phyloP scores from a whole-genome alignment of 805 yeast genomes.

The Pichia rugopelliculosa region DNA sequence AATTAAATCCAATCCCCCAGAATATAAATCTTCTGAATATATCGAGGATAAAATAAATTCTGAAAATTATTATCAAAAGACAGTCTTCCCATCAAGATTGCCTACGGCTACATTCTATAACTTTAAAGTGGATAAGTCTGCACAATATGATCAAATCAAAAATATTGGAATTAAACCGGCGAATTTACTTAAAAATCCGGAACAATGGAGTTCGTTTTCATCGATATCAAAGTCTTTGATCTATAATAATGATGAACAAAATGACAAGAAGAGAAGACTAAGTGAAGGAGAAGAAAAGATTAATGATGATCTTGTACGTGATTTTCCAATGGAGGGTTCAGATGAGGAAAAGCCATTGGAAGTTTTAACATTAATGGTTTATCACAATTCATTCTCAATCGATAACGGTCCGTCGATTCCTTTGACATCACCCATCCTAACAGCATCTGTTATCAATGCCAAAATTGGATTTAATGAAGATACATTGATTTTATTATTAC shows the following conservation, averaged over 20 bases:
- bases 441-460: constrained; percentile 21
- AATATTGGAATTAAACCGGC: not conserved
- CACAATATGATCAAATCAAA: not conserved
- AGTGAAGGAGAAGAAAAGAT: not conserved
- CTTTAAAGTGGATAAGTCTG: not conserved
- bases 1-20: no score
- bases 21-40: not conserved
- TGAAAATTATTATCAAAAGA: constrained; percentile 11
- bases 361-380: constrained; percentile 12
- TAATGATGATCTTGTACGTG: not conserved
- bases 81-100: constrained; percentile 3
- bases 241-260: not conserved
- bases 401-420: constrained; percentile 14
- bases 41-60: not conserved
- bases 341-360: not conserved
- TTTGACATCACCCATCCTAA: constrained; percentile 18
- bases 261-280: not conserved
- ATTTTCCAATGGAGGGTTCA: no score
- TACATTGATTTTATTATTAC: constrained; percentile 14
- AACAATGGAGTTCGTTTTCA: not conserved
- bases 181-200: not conserved
- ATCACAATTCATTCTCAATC: constrained; percentile 21
- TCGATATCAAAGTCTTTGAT: not conserved
- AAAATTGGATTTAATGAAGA: constrained; percentile 21
- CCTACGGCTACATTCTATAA: not conserved